Base-by-base conservation (phyloP, 495 filamentous ascomycete genomes). In the Penicillium subrubescens region DNA sequence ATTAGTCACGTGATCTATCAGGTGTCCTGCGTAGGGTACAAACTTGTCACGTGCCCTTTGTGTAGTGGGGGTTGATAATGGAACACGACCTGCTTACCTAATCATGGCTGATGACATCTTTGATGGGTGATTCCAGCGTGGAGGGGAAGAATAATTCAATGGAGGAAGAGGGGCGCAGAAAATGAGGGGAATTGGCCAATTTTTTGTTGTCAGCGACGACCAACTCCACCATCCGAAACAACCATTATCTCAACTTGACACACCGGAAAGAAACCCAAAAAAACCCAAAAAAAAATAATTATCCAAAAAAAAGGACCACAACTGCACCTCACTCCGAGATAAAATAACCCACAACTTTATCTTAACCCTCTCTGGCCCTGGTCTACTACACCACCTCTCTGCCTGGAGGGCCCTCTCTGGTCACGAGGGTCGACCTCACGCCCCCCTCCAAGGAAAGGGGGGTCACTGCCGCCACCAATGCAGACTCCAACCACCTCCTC, bases 391-490 rank as follows among this genome's bases (percentile, higher is more conserved):
- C 27, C 33, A 29, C 12, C 51, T 3, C 53, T 33, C 53, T 43
- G 54, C 19, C 35, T 57, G 33, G 54, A 37, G 54, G 54, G 52
- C 29, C 29, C 29, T 14, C 34, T 35, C 37, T 27, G 55, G 55
- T 43, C 55, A 58, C 37, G 55, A 43, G 55, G 55, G 53, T 56
- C 19, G 53, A 21, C 33, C 34, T 39, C 35, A 27, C 54, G 5
- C 17, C 34, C 19, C 44, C 43, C 43, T 19, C 41, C 19, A 58
- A 43, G 37, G 34, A 46, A 60, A 57, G 31, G 56, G 39, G 56
- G 56, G 56, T 58, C 57, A 60, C 39, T 60, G 57, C 43, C 57
- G 57, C 57, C 57, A 50, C 57, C 57, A 60, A 50, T 60, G 57
- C 57, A 60, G 57, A 51, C 41, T 34, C 41, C 41, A 27, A 60